Conservation (phyloP, 2,329 filamentous ascomycete genomes). For the Ascosphaera aggregata region DNA sequence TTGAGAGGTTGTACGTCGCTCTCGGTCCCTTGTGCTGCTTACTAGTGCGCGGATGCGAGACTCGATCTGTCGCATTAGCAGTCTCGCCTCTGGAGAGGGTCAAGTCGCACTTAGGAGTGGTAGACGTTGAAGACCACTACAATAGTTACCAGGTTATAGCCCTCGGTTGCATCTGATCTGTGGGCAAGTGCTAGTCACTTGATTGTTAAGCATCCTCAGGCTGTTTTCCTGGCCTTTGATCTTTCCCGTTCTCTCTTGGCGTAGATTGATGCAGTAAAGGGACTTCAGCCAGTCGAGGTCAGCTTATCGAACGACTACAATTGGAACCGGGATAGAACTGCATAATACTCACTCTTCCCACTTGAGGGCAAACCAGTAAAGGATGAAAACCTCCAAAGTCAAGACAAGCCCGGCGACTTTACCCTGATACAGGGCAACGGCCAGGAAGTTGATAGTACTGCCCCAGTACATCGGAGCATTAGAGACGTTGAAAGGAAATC, state of each 20-base stretch:
- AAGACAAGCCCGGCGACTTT: conserved; percentile 69
- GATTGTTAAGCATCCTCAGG: neutral
- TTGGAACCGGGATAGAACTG: too few species aligned
- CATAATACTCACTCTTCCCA: conserved; percentile 49
- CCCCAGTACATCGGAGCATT: conserved; percentile 93
- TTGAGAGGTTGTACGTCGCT: too few species aligned
- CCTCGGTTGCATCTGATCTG: neutral
- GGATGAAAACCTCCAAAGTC: conserved; percentile 47
- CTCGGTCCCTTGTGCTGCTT: too few species aligned
- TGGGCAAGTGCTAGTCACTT: neutral
- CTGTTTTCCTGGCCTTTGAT: conserved; percentile 13
- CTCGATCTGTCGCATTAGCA: too few species aligned
- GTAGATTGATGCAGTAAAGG: conserved; percentile 85
- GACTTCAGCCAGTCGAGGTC: conserved; percentile 18
- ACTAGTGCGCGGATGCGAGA: too few species aligned
- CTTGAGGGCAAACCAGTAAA: conserved; percentile 58
- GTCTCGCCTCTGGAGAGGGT: too few species aligned
- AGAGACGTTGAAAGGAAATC: conserved; percentile 87
- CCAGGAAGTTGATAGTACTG: conserved; percentile 76
- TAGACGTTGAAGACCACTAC: neutral
- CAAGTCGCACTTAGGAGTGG: too few species aligned
- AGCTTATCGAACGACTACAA: neutral
- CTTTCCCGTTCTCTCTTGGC: conserved; percentile 36
- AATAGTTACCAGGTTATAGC: neutral
- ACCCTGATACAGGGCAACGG: conserved; percentile 59